Percentiles rank a stretch among this genome's conserved stretches.
phyloP scores from a whole-genome alignment of 1,284 basidiomycete genomes.

The Trichosporon inkin region DNA sequence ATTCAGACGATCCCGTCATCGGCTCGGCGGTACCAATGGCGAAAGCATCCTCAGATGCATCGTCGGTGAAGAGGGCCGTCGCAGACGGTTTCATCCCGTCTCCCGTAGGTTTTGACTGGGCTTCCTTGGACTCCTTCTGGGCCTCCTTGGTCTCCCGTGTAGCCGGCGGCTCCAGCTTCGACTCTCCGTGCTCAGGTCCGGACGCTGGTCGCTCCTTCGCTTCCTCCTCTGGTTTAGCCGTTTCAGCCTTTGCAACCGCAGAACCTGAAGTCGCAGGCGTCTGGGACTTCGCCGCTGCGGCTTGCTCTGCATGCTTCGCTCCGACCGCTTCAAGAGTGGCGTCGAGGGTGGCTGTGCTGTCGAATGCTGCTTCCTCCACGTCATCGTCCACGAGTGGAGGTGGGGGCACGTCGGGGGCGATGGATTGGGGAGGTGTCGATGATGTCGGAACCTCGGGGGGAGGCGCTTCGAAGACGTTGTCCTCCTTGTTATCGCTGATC shows the following conservation, averaged over 20 bases:
- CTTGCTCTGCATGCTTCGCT: conserved; percentile 7
- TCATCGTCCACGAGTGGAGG: conserved; percentile 10
- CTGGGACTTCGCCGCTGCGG: background rate
- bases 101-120: background rate
- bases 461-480: conserved; percentile 9
- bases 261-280: background rate
- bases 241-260: too few species aligned
- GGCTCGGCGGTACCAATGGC: conserved; percentile 1
- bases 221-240: background rate
- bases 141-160: background rate
- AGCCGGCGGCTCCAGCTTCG: too few species aligned
- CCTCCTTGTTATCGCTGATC: conserved; percentile 7
- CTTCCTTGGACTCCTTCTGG: background rate
- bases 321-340: conserved; percentile 7
- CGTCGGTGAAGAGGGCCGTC: conserved; percentile 19
- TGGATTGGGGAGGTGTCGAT: background rate
- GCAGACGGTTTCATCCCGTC: background rate
- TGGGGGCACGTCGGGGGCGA: background rate
- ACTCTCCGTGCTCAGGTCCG: too few species aligned
- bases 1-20: background rate
- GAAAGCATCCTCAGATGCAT: conserved; percentile 12
- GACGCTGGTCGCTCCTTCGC: too few species aligned
- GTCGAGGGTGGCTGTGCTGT: conserved; percentile 14
- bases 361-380: conserved; percentile 15
- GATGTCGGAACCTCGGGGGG: background rate